A percentile compares a stretch with the other conserved stretches of the same genome.
phyloP scores from a whole-genome alignment of 2,329 filamentous ascomycete species.

The Fusarium succisae region DNA sequence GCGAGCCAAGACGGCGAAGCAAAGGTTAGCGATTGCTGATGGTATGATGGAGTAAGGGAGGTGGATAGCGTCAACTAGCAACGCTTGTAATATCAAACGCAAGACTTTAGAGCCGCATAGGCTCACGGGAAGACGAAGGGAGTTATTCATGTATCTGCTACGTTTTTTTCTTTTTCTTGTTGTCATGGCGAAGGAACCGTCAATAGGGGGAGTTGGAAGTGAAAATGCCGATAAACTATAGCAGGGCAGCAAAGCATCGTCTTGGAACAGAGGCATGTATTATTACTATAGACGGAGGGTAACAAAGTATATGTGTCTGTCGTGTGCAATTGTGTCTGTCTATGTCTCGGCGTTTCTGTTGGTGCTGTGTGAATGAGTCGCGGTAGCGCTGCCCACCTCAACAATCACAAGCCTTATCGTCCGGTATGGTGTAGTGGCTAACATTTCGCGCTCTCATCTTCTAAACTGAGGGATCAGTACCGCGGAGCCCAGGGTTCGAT shows the following conservation, averaged over 20 bases:
- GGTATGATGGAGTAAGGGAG: constrained; percentile 54
- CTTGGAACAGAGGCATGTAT: constrained; percentile 34
- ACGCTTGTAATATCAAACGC: constrained; percentile 39
- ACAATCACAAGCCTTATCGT: constrained; percentile 1
- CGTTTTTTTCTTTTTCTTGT: constrained; percentile 6
- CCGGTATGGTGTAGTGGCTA: constrained; percentile 49
- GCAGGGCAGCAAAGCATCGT: constrained; percentile 10
- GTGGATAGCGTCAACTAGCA: background rate
- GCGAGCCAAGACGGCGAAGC: constrained; percentile 73
- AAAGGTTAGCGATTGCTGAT: constrained; percentile 74
- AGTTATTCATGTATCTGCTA: constrained; percentile 29
- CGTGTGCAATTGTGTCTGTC: background rate
- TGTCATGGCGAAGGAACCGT: constrained; percentile 14
- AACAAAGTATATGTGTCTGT: constrained; percentile 7
- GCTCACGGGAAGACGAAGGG: constrained; percentile 28
- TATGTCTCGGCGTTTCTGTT: background rate
- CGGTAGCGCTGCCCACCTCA: constrained; percentile 7
- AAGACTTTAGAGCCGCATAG: constrained; percentile 18
- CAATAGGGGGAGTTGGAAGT: constrained; percentile 35
- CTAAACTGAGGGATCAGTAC: constrained; percentile 29
- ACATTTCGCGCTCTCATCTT: constrained; percentile 46
- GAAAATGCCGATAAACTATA: constrained; percentile 33
- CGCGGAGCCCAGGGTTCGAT: constrained; percentile 41
- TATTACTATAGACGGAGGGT: constrained; percentile 43
- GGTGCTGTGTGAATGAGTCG: background rate